Conservation (phyloP, 176 grass and related monocot species). For the Avena eriantha region DNA sequence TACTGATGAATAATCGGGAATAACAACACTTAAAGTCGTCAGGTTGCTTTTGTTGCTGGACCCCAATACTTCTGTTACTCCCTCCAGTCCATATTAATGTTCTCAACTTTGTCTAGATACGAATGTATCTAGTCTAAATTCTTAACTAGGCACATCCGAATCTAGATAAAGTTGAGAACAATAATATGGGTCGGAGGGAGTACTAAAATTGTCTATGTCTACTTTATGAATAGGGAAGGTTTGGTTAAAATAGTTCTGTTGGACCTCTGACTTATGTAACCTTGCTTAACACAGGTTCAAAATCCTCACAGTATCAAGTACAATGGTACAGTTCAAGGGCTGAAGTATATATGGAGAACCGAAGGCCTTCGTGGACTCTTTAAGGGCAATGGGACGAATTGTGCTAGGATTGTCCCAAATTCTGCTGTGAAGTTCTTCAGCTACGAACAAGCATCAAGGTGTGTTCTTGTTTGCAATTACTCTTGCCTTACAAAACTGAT, state of each 20-base stretch:
- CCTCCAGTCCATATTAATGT: too few relatives aligned
- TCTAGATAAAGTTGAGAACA: too few relatives aligned
- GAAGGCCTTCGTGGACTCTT: conserved; percentile 93
- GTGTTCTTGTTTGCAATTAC: conserved; percentile 10
- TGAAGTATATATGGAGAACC: conserved; percentile 92
- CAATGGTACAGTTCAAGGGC: conserved; percentile 96
- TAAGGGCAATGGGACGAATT: conserved; percentile 99
- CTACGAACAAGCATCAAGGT: conserved; percentile 97
- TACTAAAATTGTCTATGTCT: neutral
- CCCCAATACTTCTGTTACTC: neutral
- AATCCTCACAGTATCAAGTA: conserved; percentile 98
- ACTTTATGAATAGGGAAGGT: neutral
- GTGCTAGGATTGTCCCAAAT: conserved; percentile 96
- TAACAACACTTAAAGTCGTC: neutral
- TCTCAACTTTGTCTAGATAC: too few relatives aligned
- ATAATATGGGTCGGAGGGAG: too few relatives aligned
- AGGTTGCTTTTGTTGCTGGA: neutral
- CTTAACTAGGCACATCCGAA: too few relatives aligned
- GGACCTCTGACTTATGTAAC: conserved; percentile 12
- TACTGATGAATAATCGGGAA: neutral
- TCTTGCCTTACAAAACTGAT: conserved; percentile 4
- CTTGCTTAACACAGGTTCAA: conserved; percentile 71
- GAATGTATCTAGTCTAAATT: too few relatives aligned
- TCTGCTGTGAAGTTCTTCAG: conserved; percentile 99
- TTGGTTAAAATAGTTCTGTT: neutral